Evolutionary conservation across 2,329 filamentous ascomycete genomes (phyloP), one percentile per base, ranked within the genome.

Genomic region (Cercospora berteroae): DNA sequence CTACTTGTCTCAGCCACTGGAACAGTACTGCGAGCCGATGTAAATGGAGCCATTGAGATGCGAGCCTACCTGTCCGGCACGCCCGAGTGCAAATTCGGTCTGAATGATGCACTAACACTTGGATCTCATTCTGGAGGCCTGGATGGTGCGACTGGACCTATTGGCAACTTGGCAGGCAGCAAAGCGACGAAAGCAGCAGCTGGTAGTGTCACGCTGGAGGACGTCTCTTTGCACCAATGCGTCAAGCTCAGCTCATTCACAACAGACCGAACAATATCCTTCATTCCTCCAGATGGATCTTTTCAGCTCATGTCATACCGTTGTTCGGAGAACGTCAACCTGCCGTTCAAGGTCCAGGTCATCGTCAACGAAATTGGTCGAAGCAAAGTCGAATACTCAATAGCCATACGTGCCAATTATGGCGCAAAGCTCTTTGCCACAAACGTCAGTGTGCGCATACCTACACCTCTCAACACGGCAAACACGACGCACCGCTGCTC

Each of bases 301-400:
- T 99, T 99, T 80, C 95, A 99, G 82, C 86, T 99, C 70, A 99
- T 99, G 95, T 90, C 94, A 58, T 99, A 99, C 81, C 93, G 96
- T 62, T 94, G 95, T 10, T 98, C 94, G 25, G 95, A 99, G 79
- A 99, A 99, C 77, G 94, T 99, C 78, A 99, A 99, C 78, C 84
- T 99, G 16, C 96, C 95, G 0, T 99, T 99, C 87, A 98, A 97
- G 80, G 93, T 99, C 9, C 95, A 99, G 78, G 94, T 94, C 72
- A 99, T 99, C 73, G 95, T 99, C 77, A 97, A 97, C 78, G 95
- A 99, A 81, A 87, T 98, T 67, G 94, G 95, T 72, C 96, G 95
- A 77, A 95, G 93, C 50, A 98, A 97, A 81, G 95, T 99, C 68
- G 95, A 99, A 81, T 99, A 98, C 83, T 97, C 93, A 82, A 96